Percentiles rank a stretch among this genome's conserved stretches.
Evolutionary conservation across 2,329 filamentous ascomycete species (phyloP).

Genomic region (Trichophyton simii): DNA sequence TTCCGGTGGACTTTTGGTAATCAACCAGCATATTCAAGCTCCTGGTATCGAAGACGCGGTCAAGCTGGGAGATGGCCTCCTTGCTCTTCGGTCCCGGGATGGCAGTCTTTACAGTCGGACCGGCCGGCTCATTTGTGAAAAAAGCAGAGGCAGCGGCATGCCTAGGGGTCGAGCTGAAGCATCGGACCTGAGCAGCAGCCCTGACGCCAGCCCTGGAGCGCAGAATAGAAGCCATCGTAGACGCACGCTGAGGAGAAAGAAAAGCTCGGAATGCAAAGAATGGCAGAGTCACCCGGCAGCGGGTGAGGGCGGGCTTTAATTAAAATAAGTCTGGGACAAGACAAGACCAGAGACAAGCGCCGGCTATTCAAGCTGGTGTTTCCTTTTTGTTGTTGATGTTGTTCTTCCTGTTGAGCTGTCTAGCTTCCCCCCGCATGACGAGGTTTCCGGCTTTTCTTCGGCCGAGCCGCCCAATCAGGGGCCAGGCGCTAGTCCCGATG

Average conservation of each 20-base stretch:
- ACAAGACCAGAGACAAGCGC: not conserved
- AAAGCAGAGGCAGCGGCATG: slow-evolving; percentile 26
- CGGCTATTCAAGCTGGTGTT: too few relatives aligned
- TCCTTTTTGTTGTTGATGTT: not conserved
- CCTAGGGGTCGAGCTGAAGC: slow-evolving; percentile 7
- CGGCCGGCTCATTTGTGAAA: slow-evolving; percentile 47
- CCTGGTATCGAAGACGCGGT: slow-evolving; percentile 72
- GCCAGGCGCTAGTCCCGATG: not conserved
- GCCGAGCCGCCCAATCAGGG: slow-evolving; percentile 2
- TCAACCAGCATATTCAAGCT: slow-evolving; percentile 73
- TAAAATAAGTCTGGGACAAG: not conserved
- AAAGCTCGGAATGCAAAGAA: not conserved
- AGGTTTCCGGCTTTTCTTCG: not conserved
- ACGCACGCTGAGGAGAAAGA: not conserved
- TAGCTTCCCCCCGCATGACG: not conserved
- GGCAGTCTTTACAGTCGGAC: slow-evolving; percentile 42
- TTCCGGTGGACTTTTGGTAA: slow-evolving; percentile 62
- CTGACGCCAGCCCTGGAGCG: slow-evolving; percentile 26
- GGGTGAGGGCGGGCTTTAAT: not conserved
- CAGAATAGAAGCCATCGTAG: slow-evolving; percentile 26
- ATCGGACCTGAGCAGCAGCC: slow-evolving; percentile 14
- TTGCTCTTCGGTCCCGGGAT: slow-evolving; percentile 68
- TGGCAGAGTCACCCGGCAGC: too few relatives aligned
- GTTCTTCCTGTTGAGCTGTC: not conserved
- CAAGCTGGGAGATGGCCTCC: slow-evolving; percentile 55